These are phyloP conservation scores for Fusarium mundagurra DNA, from an alignment of 2,329 filamentous ascomycete genomes.

Conservation along the genomic window DNA sequence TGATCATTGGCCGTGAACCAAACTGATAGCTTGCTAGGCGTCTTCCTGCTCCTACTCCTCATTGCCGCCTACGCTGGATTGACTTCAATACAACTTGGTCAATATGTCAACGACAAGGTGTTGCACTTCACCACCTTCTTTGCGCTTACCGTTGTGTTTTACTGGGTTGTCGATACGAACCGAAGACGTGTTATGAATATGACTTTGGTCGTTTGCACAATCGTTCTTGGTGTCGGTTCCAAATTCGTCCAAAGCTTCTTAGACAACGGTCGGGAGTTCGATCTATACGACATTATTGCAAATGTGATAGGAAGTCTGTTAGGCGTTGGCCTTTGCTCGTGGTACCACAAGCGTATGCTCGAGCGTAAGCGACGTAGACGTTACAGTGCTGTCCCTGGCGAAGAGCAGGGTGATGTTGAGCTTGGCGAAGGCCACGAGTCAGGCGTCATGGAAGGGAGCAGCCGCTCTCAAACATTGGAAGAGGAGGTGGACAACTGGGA, in stretches of 20 bases:
- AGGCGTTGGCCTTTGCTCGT: conserved; percentile 79
- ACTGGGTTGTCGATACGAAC: conserved; percentile 95
- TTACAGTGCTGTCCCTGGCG: conserved; percentile 75
- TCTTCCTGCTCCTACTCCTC: conserved; percentile 76
- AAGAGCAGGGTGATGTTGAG: conserved; percentile 76
- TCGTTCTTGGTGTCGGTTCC: conserved; percentile 75
- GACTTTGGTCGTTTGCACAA: conserved; percentile 82
- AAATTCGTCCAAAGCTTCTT: conserved; percentile 81
- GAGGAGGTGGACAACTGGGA: conserved; percentile 95
- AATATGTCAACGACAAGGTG: conserved; percentile 84
- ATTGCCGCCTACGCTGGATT: conserved; percentile 84
- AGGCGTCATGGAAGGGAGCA: conserved; percentile 61
- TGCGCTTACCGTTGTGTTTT: conserved; percentile 85
- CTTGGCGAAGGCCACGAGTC: conserved; percentile 78
- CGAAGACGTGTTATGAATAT: conserved; percentile 86
- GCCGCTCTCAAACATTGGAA: conserved; percentile 63
- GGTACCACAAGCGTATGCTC: conserved; percentile 96
- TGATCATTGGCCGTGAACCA: neutral
- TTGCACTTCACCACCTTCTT: conserved; percentile 92
- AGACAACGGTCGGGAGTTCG: conserved; percentile 76
- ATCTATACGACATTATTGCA: conserved; percentile 86
- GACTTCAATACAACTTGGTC: conserved; percentile 66
- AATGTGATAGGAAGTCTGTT: conserved; percentile 83
- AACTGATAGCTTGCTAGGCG: conserved; percentile 58
- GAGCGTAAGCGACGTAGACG: conserved; percentile 81